Conservation (phyloP, 768 basidiomycete genomes). For the Brasilioporus rufonigricans region DNA sequence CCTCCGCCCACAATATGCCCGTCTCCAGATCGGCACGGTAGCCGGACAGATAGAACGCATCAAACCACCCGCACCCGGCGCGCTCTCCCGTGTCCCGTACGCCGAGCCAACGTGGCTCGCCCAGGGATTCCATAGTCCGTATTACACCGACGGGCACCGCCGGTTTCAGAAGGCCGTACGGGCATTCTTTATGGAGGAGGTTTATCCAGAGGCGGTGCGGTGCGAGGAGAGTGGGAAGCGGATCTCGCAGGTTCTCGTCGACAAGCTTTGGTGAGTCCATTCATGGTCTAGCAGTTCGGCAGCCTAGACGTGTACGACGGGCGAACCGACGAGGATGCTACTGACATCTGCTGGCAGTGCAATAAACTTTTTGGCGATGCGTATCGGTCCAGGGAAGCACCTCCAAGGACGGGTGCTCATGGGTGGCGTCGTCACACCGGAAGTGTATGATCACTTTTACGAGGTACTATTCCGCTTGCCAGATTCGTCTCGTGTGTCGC, state of each 20-base stretch:
- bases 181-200: conserved; percentile 71
- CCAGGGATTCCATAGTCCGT: conserved; percentile 67
- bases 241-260: conserved; percentile 80
- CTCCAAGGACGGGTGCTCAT: conserved; percentile 78
- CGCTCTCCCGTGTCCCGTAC: conserved; percentile 76
- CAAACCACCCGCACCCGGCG: conserved; percentile 53
- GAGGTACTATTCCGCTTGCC: conserved; percentile 47
- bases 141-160: conserved; percentile 72
- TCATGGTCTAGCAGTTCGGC: no score
- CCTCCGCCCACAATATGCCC: conserved; percentile 65
- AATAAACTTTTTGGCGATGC: conserved; percentile 61
- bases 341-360: no score
- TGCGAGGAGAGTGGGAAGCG: conserved; percentile 88
- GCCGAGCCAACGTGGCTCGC: conserved; percentile 83
- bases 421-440: conserved; percentile 76
- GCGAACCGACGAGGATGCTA: no score
- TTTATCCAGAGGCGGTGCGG: conserved; percentile 68
- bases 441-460: conserved; percentile 93
- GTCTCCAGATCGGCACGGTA: conserved; percentile 65
- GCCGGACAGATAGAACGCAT: conserved; percentile 55
- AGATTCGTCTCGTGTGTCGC: not conserved
- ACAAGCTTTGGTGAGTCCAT: conserved; percentile 78
- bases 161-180: conserved; percentile 75
- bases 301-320: no score
- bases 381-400: conserved; percentile 79